Evolutionary conservation across 352 stramenopile genomes (phyloP).

Genomic region (Globisporangium yorkense): DNA sequence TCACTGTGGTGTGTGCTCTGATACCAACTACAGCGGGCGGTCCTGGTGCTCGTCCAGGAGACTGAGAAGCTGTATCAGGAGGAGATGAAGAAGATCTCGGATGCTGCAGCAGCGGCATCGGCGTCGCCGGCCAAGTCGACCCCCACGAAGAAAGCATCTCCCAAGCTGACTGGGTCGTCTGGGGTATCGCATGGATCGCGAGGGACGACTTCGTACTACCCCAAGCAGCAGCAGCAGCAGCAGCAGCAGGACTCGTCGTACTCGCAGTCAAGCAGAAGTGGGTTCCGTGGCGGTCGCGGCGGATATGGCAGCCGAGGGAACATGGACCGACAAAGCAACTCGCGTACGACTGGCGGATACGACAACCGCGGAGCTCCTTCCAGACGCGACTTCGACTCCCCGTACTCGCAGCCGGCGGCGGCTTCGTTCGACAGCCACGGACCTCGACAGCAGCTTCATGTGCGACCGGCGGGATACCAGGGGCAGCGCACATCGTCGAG

Average conservation of each 20-base stretch:
- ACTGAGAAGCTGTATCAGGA: constrained; percentile 60
- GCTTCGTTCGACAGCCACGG: constrained; percentile 1
- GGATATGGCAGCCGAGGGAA: constrained; percentile 1
- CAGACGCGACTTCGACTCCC: constrained; percentile 5
- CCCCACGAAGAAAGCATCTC: constrained; percentile 1
- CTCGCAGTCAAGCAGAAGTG: constrained; percentile 4
- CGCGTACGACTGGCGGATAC: constrained; percentile 1
- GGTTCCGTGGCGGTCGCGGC: constrained; percentile 9
- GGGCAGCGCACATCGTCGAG: constrained; percentile 2
- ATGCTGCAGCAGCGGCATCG: not conserved
- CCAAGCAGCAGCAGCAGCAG: constrained; percentile 4
- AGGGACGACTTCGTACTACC: not conserved
- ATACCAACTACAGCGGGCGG: constrained; percentile 30
- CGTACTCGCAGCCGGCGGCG: not conserved
- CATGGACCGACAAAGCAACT: constrained; percentile 5
- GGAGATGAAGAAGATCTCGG: constrained; percentile 25
- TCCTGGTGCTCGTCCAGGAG: constrained; percentile 66
- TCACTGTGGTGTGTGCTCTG: constrained; percentile 1
- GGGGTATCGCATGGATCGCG: not conserved
- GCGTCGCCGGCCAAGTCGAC: not conserved
- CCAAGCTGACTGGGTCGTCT: not conserved
- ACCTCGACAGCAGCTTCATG: constrained; percentile 9
- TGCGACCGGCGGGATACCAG: constrained; percentile 4
- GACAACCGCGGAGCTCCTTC: not conserved
- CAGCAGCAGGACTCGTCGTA: constrained; percentile 4